A percentile compares a stretch with the other conserved stretches of the same genome.
Conservation (phyloP, 2,329 filamentous ascomycete genomes). For the Neonectria sp. region DNA sequence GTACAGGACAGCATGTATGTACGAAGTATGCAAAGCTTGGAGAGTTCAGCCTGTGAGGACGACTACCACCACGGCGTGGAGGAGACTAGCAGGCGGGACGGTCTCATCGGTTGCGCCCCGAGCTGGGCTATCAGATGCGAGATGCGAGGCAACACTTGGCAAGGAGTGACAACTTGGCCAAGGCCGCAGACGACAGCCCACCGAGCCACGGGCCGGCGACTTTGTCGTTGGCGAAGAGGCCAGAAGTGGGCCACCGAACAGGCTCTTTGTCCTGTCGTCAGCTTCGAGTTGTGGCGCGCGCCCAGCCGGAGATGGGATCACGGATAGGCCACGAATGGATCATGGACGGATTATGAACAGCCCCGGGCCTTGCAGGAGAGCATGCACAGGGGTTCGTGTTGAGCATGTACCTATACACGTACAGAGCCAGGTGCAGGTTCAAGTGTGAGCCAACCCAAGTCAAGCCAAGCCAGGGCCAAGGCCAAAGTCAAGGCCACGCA, state of each 20-base stretch:
- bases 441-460: no score
- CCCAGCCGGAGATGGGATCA: slow-evolving; percentile 11
- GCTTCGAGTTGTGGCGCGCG: slow-evolving; percentile 23
- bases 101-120: slow-evolving; percentile 12
- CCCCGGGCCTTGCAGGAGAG: slow-evolving; percentile 23
- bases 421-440: neutral
- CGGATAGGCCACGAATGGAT: neutral
- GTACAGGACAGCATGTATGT: neutral
- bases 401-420: slow-evolving; percentile 23
- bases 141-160: slow-evolving; percentile 20
- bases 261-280: slow-evolving; percentile 15
- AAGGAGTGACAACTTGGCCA: slow-evolving; percentile 17
- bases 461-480: no score
- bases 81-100: neutral
- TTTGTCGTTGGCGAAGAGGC: slow-evolving; percentile 8
- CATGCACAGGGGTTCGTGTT: slow-evolving; percentile 31
- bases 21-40: no score
- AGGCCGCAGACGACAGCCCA: slow-evolving; percentile 14
- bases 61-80: no score
- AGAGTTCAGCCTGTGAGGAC: neutral
- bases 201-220: neutral
- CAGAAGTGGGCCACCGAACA: slow-evolving; percentile 13
- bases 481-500: no score
- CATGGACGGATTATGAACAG: slow-evolving; percentile 8
- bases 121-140: slow-evolving; percentile 17